Evolutionary conservation across 768 basidiomycete species (phyloP), one percentile per base, ranked within the genome.

Genomic region (Kwoniella pini): DNA sequence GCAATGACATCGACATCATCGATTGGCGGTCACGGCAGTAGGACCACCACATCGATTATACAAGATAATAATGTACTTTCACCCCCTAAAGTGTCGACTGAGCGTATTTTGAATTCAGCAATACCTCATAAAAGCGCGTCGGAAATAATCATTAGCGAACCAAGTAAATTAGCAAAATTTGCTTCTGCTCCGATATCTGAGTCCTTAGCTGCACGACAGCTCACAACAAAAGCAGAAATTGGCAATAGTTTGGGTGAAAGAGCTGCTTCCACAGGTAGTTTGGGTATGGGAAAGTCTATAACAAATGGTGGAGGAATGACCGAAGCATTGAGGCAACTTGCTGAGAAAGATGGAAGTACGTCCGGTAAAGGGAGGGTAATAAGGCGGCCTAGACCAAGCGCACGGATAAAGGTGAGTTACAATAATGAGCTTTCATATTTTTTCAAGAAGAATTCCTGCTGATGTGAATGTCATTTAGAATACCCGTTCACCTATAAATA

Each of bases 291-390:
- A n/a, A n/a, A n/a, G 46, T 13, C 12, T 44, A 46, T 39, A 26
- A 39, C 30, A 55, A 53, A 31, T 11, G 38, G 48, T 6, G 38
- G 38, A 21, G 46, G 46, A 24, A 72, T 69, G 71, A 69, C 65
- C 22, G 68, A 72, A n/a, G 63, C 65, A 31, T 51, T 72, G 39
- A 64, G 64, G 45, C 61, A 43, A 27, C 50, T 72, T 28, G 65
- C 65, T 22, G 58, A 68, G 57, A 54, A 60, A 21, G 61, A 52
- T n/a, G 49, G 59, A 11, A 53, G 10, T 17, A 27, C 40, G 4
- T 43, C 65, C 21, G 50, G 49, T n/a, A 53, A 49, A 24, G 49
- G 36, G 9, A 21, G 40, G 28, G 33, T 49, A 12, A 31, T 48
- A 9, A 54, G 59, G n/a, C 5, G 51, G 13, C 42, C 49, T 51